Evolutionary conservation across 2,329 filamentous ascomycete genomes (phyloP), one percentile per base, ranked within the genome.

Genomic region (Aureobasidium sp.): DNA sequence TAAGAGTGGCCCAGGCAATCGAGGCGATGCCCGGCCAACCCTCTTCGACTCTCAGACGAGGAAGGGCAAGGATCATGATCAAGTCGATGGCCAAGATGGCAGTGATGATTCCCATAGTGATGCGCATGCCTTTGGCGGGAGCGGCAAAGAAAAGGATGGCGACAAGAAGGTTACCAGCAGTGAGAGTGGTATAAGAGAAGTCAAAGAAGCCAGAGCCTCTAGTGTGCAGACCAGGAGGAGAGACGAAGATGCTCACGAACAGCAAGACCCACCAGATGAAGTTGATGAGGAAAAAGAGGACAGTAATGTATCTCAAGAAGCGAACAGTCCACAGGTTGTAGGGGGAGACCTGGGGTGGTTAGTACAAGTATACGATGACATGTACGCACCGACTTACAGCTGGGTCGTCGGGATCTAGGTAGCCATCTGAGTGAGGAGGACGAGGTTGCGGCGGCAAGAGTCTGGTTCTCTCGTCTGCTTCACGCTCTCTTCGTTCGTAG

Each of bases 271-370:
- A 97, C 93, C 93, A 97, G n/a, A 91, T 69, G 69, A 95, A 91
- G 61, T 86, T 89, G 67, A 92, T 72, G 57, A 85, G 73, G 25
- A 93, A 79, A 70, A 97, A 89, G 41, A 90, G 68, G 61, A 96
- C 79, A 5, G 91, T 93, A 64, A 94, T 74, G 70, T 86, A 90
- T 71, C 91, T 85, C 60, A 94, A 79, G 50, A 89, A 83, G 21
- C 94, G 87, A 54, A 99, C 89, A 63, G 85, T 90, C 88, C 91
- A 96, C 41, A 97, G 83, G 69, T 99, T 99, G 77, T 97, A 97
- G 0, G 94, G 94, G 3, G 91, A 90, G 29, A 90, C 86, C 80
- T 77, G 54, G 4, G 8, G 13, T 25, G 13, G 47, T 72, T 63
- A 73, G 69, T 63, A 44, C 14, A 47, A 27, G 27, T 37, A 37